These are phyloP conservation scores for Pseudozyma pruni DNA, from an alignment of 1,284 basidiomycete genomes.

Conservation along the genomic window DNA sequence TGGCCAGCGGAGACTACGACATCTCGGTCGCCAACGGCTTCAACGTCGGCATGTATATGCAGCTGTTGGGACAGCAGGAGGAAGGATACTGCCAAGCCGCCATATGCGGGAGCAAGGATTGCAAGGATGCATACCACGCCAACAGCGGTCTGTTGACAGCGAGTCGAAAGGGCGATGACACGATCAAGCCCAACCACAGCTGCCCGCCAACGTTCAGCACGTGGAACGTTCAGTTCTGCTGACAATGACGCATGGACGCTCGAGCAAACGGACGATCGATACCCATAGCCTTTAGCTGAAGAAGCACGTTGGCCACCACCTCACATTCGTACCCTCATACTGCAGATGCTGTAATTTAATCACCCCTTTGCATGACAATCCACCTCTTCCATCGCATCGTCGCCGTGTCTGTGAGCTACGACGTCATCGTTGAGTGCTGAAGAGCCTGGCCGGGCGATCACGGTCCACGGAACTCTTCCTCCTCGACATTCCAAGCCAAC, in stretches of 20 bases:
- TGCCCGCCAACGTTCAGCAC: constrained; percentile 35
- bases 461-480: constrained; percentile 38
- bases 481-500: constrained; percentile 40
- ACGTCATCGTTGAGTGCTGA: not conserved
- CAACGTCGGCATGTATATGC: constrained; percentile 38
- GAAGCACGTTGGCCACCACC: too few relatives aligned
- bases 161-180: constrained; percentile 14
- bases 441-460: not conserved
- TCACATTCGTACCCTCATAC: too few relatives aligned
- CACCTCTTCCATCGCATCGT: too few relatives aligned
- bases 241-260: not conserved
- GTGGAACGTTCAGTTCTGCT: constrained; percentile 51
- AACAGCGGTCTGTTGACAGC: constrained; percentile 31
- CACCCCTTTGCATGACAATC: too few relatives aligned
- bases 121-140: constrained; percentile 36
- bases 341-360: too few relatives aligned
- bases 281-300: too few relatives aligned
- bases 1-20: constrained; percentile 33
- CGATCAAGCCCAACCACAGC: constrained; percentile 44
- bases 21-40: constrained; percentile 44
- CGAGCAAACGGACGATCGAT: too few relatives aligned
- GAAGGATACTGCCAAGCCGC: constrained; percentile 38
- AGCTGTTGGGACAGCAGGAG: constrained; percentile 22
- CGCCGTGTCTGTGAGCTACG: not conserved
- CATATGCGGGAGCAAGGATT: constrained; percentile 21